Evolutionary conservation across 805 yeast species (phyloP).

Genomic region (Myxozyma vanderwaltii): DNA sequence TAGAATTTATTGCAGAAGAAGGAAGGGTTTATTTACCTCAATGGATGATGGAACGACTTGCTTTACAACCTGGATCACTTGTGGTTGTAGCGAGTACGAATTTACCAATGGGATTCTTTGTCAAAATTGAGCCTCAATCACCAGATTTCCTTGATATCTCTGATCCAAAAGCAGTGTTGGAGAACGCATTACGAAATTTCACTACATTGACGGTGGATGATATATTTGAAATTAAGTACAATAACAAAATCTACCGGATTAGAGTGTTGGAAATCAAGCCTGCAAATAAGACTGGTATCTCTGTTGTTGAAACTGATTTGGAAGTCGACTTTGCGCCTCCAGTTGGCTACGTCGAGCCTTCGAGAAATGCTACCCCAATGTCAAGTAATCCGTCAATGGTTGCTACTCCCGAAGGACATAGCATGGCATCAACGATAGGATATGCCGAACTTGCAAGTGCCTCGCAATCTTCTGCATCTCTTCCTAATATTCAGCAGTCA

Average conservation of each 20-base stretch:
- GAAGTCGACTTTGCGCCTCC: conserved; percentile 99
- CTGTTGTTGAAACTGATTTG: conserved; percentile 95
- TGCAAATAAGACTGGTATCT: conserved; percentile 67
- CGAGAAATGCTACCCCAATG: conserved; percentile 13
- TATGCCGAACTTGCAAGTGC: conserved; percentile 61
- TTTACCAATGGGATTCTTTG: conserved; percentile 82
- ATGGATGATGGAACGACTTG: conserved; percentile 89
- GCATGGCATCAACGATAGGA: conserved; percentile 72
- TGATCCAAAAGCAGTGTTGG: conserved; percentile 95
- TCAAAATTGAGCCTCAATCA: conserved; percentile 92
- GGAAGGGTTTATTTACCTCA: conserved; percentile 93
- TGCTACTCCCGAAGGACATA: conserved; percentile 30
- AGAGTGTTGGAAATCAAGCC: conserved; percentile 78
- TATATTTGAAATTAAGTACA: conserved; percentile 80
- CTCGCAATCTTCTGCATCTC: conserved; percentile 36
- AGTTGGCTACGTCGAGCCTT: conserved; percentile 84
- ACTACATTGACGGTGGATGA: conserved; percentile 85
- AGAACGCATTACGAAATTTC: conserved; percentile 85
- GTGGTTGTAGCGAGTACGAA: conserved; percentile 71
- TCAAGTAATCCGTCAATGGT: conserved; percentile 13
- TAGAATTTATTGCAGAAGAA: conserved; percentile 96
- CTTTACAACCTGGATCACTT: conserved; percentile 75
- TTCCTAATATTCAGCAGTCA: not conserved
- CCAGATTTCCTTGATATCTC: conserved; percentile 89
- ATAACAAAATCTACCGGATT: conserved; percentile 73